Evolutionary conservation across 1,139 yeast genomes (phyloP).

Genomic region (Suhomyces kunorum): DNA sequence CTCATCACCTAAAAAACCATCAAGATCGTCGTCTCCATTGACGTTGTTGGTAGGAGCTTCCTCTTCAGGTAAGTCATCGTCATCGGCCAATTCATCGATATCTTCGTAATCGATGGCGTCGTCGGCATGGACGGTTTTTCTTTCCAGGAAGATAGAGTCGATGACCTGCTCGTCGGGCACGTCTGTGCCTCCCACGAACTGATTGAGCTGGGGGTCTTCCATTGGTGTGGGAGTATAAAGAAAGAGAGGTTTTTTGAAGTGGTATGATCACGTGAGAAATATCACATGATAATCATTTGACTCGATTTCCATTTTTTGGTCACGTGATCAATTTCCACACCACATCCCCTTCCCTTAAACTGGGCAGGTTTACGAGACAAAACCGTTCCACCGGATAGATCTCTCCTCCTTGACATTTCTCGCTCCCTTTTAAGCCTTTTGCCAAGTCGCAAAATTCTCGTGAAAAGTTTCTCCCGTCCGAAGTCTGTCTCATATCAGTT

Average conservation of each 20-base stretch:
- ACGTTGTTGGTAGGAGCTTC: slow-evolving; percentile 22
- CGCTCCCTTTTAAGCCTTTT: too few relatives aligned
- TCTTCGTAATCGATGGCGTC: slow-evolving; percentile 96
- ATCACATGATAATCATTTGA: too few relatives aligned
- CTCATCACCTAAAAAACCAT: slow-evolving; percentile 17
- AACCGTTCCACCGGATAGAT: too few relatives aligned
- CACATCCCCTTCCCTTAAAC: too few relatives aligned
- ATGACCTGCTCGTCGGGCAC: slow-evolving; percentile 39
- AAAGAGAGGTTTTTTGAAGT: background rate
- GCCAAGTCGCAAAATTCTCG: too few relatives aligned
- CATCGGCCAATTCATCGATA: slow-evolving; percentile 91
- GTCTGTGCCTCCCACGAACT: slow-evolving; percentile 21
- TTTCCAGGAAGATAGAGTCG: slow-evolving; percentile 42
- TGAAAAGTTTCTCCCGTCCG: too few relatives aligned
- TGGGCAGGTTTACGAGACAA: too few relatives aligned
- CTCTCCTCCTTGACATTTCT: too few relatives aligned
- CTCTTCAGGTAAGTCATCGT: slow-evolving; percentile 63
- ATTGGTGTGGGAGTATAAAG: background rate
- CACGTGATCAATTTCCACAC: too few relatives aligned
- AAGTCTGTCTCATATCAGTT: too few relatives aligned
- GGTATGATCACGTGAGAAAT: background rate
- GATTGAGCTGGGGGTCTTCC: slow-evolving; percentile 17
- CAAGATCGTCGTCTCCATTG: slow-evolving; percentile 9
- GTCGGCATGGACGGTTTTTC: slow-evolving; percentile 68
- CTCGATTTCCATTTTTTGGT: too few relatives aligned